Conservation (phyloP, 1,284 basidiomycete genomes). For the Heterobasidion annosum region DNA sequence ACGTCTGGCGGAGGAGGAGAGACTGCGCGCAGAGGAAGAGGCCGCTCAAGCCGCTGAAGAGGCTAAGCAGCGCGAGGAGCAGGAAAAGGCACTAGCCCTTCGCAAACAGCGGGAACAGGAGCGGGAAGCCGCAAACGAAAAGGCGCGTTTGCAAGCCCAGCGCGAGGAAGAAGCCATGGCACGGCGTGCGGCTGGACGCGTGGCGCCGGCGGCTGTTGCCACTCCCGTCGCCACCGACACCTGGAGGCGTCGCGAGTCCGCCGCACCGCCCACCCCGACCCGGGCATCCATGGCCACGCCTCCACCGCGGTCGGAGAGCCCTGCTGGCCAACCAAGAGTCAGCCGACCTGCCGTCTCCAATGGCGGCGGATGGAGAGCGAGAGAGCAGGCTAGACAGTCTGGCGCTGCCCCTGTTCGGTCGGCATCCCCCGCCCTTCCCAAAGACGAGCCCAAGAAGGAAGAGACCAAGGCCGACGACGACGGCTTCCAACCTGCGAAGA, state of each 20-base stretch:
- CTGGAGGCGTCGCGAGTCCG: conserved; percentile 19
- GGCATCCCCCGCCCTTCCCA: conserved; percentile 14
- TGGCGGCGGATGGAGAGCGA: conserved; percentile 46
- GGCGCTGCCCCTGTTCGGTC: conserved; percentile 15
- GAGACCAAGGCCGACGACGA: conserved; percentile 28
- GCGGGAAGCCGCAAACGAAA: conserved; percentile 50
- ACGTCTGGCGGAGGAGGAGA: conserved; percentile 45
- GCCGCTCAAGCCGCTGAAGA: conserved; percentile 52
- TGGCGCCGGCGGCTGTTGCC: conserved; percentile 20
- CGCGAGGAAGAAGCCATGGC: conserved; percentile 78
- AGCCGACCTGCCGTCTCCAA: conserved; percentile 30
- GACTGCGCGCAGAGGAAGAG: conserved; percentile 38
- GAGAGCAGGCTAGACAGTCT: conserved; percentile 36
- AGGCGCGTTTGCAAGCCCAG: conserved; percentile 52
- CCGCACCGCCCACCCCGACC: conserved; percentile 19
- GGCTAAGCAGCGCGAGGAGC: conserved; percentile 48
- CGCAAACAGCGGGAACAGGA: conserved; percentile 63
- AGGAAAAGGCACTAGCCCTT: conserved; percentile 42
- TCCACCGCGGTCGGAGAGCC: conserved; percentile 35
- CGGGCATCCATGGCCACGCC: conserved; percentile 12
- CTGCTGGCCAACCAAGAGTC: conserved; percentile 27
- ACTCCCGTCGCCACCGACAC: conserved; percentile 23
- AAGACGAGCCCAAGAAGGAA: conserved; percentile 23
- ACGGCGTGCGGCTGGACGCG: conserved; percentile 28
- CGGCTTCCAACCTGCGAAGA: conserved; percentile 60